Evolutionary conservation across 805 yeast species (phyloP).

Genomic region (Cyberlindnera nakhonratchasimensis): DNA sequence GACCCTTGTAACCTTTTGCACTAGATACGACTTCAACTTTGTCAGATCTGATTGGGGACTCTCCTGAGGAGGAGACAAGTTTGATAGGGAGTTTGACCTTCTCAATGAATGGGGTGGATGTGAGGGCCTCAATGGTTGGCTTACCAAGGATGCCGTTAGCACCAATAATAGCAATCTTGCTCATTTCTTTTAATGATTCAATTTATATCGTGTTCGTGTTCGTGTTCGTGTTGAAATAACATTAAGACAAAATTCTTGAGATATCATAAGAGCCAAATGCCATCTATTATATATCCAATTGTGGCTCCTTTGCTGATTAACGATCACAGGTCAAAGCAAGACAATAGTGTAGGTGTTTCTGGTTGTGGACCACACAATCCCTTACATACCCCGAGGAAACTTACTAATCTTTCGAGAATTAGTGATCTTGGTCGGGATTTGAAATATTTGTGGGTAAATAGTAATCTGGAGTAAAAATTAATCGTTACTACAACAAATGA

Average conservation of each 20-base stretch:
- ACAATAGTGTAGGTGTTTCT: too few relatives aligned
- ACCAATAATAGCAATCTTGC: conserved; percentile 49
- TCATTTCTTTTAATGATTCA: conserved; percentile 1
- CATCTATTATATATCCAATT: too few relatives aligned
- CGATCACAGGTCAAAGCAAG: too few relatives aligned
- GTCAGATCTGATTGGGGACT: conserved; percentile 18
- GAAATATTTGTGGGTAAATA: too few relatives aligned
- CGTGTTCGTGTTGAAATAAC: background rate
- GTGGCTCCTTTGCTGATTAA: too few relatives aligned
- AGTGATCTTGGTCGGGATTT: background rate
- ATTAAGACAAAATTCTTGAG: too few relatives aligned
- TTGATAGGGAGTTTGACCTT: conserved; percentile 47
- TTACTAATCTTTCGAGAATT: background rate
- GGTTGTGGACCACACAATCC: too few relatives aligned
- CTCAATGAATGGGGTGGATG: conserved; percentile 38
- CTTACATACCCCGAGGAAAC: conserved; percentile 4
- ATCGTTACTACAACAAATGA: too few relatives aligned
- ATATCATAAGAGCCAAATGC: too few relatives aligned
- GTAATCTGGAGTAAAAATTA: background rate
- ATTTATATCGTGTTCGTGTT: background rate
- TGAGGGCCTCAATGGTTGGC: conserved; percentile 43
- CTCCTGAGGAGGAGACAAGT: conserved; percentile 38
- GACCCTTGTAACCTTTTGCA: conserved; percentile 30
- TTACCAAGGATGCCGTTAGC: conserved; percentile 49
- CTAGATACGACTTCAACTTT: conserved; percentile 20